Evolutionary conservation across 1,284 basidiomycete species (phyloP).

Genomic region (Ustilago esculenta): DNA sequence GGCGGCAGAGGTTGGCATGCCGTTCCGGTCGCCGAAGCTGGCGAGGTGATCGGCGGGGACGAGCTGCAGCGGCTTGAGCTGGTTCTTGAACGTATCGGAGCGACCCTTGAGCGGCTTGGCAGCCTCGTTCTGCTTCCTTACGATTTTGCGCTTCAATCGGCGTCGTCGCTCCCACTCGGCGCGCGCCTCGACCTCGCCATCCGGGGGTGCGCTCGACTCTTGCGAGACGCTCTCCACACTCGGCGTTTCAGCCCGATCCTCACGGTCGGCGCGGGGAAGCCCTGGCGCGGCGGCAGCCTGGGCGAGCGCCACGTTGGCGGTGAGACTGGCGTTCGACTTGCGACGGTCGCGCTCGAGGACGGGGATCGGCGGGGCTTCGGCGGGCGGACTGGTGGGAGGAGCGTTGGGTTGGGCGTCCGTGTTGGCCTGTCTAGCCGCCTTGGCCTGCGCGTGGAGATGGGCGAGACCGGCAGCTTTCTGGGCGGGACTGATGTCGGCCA

Average conservation of each 20-base stretch:
- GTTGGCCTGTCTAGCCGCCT: conserved; percentile 15
- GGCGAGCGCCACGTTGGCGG: conserved; percentile 37
- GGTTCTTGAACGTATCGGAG: conserved; percentile 38
- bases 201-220: conserved; percentile 60
- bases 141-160: conserved; percentile 49
- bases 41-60: conserved; percentile 39
- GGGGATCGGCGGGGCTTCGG: conserved; percentile 29
- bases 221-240: conserved; percentile 44
- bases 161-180: conserved; percentile 63
- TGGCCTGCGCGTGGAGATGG: conserved; percentile 36
- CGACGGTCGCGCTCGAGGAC: conserved; percentile 38
- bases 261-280: not conserved
- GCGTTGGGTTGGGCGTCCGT: conserved; percentile 9
- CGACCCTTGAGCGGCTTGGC: conserved; percentile 21
- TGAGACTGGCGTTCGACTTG: conserved; percentile 43
- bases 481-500: conserved; percentile 47
- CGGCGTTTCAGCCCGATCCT: conserved; percentile 19
- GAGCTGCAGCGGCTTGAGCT: conserved; percentile 53
- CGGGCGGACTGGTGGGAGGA: conserved; percentile 14
- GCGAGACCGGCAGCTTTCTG: conserved; percentile 45
- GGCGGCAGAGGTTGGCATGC: not conserved
- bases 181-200: conserved; percentile 63
- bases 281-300: conserved; percentile 14
- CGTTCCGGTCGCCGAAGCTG: conserved; percentile 18
- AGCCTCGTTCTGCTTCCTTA: conserved; percentile 20